Base-by-base conservation (phyloP, 2,329 filamentous ascomycete species). In the Ascochyta clinopodiicola region DNA sequence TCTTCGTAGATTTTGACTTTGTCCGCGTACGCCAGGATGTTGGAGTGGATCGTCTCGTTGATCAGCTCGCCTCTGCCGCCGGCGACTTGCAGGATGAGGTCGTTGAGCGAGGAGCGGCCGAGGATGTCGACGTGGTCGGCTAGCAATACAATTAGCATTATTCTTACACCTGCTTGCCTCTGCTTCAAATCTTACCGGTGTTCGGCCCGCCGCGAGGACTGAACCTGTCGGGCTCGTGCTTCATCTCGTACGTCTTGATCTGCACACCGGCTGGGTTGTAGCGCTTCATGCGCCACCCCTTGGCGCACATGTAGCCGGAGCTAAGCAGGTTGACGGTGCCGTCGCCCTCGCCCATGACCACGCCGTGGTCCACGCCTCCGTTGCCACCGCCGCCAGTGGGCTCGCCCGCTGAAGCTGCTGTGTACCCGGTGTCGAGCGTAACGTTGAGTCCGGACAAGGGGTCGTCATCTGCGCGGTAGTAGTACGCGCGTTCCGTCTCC, bases 51-150 rank as follows among this genome's bases (percentile, higher is more conserved):
- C 42, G 84, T 86, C 58, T 96, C 86, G 44, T 88, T 80, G 61
- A 99, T 94, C 25, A 86, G 82, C 56, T 93, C 84, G 4, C 95
- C 95, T 64, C 86, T 87, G 0, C 95, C 95, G 0, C 92, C 92
- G 0, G 92, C 95, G 9, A 99, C 89, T 47, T 88, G 84, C 56
- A 99, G 77, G 43, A 99, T 89, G 44, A 98, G 79, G 75, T 99
- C 95, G 69, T 99, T 99, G 24, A 99, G 81, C 29, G 87, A 92
- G 63, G 92, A 88, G 27, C 95, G 82, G 1, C 95, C 95, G 2
- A 99, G 82, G 55, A 99, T 99, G 72, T 99, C 95, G 45, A 99
- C 95, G 71, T 99, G 95, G 71, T 99, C 95, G 13, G 92, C 93
- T 73, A 22, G 42, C 8, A 17, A 29, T 7, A 7, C 17, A 1